A percentile compares a stretch with the other conserved stretches of the same genome.
Evolutionary conservation across 345 rosid genomes (phyloP).

Genomic region (Nephelium lappaceum): DNA sequence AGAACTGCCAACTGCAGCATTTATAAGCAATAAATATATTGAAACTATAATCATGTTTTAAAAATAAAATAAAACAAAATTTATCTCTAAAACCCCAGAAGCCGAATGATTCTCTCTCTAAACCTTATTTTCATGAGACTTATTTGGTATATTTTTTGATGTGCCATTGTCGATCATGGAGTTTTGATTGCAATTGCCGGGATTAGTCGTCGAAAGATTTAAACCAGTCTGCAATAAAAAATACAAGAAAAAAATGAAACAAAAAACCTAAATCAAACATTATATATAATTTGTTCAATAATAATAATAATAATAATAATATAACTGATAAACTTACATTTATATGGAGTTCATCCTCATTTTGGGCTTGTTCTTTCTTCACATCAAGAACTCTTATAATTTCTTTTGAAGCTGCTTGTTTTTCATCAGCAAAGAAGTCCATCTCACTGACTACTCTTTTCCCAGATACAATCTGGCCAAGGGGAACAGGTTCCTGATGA

Average conservation of each 20-base stretch:
- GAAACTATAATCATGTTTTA: too few relatives aligned
- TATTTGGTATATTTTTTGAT: constrained; percentile 29
- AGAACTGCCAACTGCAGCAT: constrained; percentile 38
- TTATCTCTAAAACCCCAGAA: background rate
- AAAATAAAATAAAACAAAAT: too few relatives aligned
- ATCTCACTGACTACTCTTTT: constrained; percentile 33
- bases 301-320: background rate
- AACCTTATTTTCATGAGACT: constrained; percentile 36
- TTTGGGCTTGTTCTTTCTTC: constrained; percentile 7
- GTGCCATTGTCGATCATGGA: constrained; percentile 32
- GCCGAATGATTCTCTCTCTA: background rate
- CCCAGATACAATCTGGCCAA: constrained; percentile 4
- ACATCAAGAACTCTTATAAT: background rate
- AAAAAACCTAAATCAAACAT: background rate
- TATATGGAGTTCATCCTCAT: background rate
- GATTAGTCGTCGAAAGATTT: constrained; percentile 42
- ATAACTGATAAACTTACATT: constrained; percentile 25
- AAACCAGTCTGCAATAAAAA: constrained; percentile 39
- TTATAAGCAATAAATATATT: too few relatives aligned
- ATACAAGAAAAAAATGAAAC: background rate
- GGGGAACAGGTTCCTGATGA: background rate
- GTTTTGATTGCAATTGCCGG: constrained; percentile 37
- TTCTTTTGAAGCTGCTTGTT: constrained; percentile 5
- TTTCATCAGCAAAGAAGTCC: constrained; percentile 38
- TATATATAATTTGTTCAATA: background rate